These are phyloP conservation scores for Passalora sequoiae DNA, from an alignment of 2,329 filamentous ascomycete species.

Conservation along the genomic window DNA sequence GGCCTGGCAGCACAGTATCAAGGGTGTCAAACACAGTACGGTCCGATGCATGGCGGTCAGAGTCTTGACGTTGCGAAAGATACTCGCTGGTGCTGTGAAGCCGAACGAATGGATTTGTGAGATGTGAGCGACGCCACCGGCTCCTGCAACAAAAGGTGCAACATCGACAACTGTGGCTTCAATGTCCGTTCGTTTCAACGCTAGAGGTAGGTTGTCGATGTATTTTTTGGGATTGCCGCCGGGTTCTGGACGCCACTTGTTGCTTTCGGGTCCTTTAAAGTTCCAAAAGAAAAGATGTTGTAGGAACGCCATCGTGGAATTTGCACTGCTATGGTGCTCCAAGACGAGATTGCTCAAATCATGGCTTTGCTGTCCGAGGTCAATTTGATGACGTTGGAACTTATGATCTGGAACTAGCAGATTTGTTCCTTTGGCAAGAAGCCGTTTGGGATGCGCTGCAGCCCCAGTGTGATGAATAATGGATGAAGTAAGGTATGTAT, in stretches of 20 bases:
- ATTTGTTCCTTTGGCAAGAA: too few species aligned
- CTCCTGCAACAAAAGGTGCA: slow-evolving; percentile 28
- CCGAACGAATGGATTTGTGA: slow-evolving; percentile 28
- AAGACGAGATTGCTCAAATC: background rate
- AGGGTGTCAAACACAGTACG: slow-evolving; percentile 19
- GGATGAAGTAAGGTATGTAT: too few species aligned
- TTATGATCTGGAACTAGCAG: too few species aligned
- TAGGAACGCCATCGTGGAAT: slow-evolving; percentile 12
- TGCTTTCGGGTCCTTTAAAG: slow-evolving; percentile 25
- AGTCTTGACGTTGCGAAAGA: slow-evolving; percentile 28
- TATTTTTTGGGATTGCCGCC: slow-evolving; percentile 18
- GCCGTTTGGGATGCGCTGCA: too few species aligned
- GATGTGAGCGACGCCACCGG: slow-evolving; percentile 25
- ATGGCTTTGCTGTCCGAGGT: slow-evolving; percentile 34
- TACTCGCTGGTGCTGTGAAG: slow-evolving; percentile 25
- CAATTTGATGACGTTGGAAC: slow-evolving; percentile 66
- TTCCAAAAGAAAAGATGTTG: slow-evolving; percentile 32
- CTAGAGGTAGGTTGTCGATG: slow-evolving; percentile 21
- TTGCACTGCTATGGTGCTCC: background rate
- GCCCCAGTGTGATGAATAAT: too few species aligned
- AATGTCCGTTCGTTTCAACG: slow-evolving; percentile 25
- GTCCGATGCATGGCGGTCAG: slow-evolving; percentile 28
- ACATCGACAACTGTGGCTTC: slow-evolving; percentile 29
- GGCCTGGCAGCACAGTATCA: slow-evolving; percentile 25
- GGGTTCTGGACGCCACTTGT: slow-evolving; percentile 29